A percentile compares a stretch with the other conserved stretches of the same genome.
Conservation (phyloP, 768 basidiomycete species). For the Cystobasidium tubakii region DNA sequence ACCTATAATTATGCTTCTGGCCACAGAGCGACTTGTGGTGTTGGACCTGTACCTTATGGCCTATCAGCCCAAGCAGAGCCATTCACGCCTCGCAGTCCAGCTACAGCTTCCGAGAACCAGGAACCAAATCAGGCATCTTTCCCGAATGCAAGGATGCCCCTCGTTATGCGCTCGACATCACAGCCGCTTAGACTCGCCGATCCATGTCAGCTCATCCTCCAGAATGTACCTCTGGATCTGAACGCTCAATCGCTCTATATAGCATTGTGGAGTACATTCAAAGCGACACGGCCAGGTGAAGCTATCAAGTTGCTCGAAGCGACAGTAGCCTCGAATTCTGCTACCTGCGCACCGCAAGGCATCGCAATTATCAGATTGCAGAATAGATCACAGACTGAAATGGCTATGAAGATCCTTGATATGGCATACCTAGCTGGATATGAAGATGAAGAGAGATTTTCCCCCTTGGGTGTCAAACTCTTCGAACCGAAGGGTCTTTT, state of each 20-base stretch:
- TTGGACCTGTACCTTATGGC: background rate
- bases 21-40: background rate
- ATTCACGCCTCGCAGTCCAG: background rate
- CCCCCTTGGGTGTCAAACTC: constrained; percentile 10
- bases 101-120: background rate
- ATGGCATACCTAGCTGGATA: background rate
- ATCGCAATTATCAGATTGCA: background rate
- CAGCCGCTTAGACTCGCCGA: constrained; percentile 15
- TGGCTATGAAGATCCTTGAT: background rate
- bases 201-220: constrained; percentile 14
- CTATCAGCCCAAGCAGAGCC: background rate
- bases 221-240: background rate
- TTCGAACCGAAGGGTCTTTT: background rate
- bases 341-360: background rate
- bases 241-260: background rate
- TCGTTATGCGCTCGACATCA: background rate
- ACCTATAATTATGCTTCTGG: background rate
- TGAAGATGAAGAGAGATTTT: background rate
- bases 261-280: background rate
- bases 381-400: background rate
- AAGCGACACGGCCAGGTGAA: background rate
- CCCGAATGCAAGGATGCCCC: background rate
- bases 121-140: background rate
- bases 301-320: constrained; percentile 6
- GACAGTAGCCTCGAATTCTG: background rate